phyloP scores from a whole-genome alignment of 768 basidiomycete species.

The Panellus pusillus region DNA sequence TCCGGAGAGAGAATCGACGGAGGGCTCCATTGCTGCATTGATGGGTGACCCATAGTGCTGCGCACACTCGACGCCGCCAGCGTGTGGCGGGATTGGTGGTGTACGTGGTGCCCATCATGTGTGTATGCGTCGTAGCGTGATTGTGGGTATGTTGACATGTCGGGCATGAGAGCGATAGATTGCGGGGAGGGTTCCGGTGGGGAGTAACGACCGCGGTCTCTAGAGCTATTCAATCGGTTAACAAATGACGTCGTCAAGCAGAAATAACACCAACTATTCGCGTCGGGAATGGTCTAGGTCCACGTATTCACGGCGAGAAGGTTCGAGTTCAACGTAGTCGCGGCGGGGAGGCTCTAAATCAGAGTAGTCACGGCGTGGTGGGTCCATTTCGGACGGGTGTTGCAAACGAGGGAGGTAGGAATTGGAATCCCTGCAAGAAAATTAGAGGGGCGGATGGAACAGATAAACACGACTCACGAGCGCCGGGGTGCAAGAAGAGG shows the following conservation, averaged over 20 bases:
- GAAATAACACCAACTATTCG: slow-evolving; percentile 13
- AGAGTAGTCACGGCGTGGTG: slow-evolving; percentile 17
- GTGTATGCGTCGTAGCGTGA: slow-evolving; percentile 7
- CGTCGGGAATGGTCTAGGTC: neutral
- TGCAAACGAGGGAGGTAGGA: slow-evolving; percentile 6
- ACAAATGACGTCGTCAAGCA: neutral
- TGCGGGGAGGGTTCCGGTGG: slow-evolving; percentile 42
- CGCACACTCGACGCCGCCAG: slow-evolving; percentile 45
- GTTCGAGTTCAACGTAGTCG: neutral
- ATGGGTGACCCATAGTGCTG: slow-evolving; percentile 46
- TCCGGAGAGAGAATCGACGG: slow-evolving; percentile 57
- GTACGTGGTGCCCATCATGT: slow-evolving; percentile 4
- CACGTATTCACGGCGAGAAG: too few relatives aligned
- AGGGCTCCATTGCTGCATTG: slow-evolving; percentile 56
- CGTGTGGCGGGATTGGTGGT: slow-evolving; percentile 38
- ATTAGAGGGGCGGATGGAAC: neutral
- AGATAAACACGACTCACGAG: slow-evolving; percentile 32
- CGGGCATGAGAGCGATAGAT: slow-evolving; percentile 59
- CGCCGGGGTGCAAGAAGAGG: slow-evolving; percentile 42
- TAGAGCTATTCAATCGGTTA: slow-evolving; percentile 26
- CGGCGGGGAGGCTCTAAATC: neutral
- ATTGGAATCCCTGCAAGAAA: slow-evolving; percentile 1
- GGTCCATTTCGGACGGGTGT: slow-evolving; percentile 14
- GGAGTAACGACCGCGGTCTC: slow-evolving; percentile 46
- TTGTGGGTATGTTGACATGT: slow-evolving; percentile 51